phyloP scores from a whole-genome alignment of 139 green algal species.

The Asterochloris erici region DNA sequence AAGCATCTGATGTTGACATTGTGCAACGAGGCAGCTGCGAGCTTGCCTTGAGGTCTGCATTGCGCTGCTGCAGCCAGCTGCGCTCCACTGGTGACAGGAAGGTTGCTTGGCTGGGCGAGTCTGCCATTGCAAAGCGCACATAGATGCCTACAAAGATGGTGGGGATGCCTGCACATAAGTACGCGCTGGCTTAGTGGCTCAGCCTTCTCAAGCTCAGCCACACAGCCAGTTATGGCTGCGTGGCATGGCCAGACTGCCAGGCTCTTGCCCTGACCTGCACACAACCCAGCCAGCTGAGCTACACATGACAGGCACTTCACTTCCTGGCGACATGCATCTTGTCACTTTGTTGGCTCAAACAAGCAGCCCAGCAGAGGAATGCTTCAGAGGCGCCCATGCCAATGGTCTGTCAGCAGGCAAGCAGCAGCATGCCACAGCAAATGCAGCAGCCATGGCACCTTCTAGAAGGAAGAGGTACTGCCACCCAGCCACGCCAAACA shows the following conservation, averaged over 20 bases:
- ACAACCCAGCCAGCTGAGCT: too few relatives aligned
- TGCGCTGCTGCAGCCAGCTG: constrained; percentile 15
- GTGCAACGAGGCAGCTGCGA: too few relatives aligned
- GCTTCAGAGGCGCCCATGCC: background rate
- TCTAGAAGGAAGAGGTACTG: constrained; percentile 75
- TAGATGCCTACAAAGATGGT: constrained; percentile 34
- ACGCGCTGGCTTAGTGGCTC: too few relatives aligned
- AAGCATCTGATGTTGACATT: background rate
- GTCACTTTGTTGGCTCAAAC: too few relatives aligned
- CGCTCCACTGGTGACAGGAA: constrained; percentile 51
- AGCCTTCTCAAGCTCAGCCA: too few relatives aligned
- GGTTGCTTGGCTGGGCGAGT: constrained; percentile 27
- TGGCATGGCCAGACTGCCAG: too few relatives aligned
- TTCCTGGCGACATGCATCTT: too few relatives aligned
- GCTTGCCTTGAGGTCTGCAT: constrained; percentile 13
- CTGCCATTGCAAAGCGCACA: constrained; percentile 27
- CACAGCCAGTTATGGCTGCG: too few relatives aligned
- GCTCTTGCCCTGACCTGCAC: too few relatives aligned
- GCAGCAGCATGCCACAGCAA: too few relatives aligned
- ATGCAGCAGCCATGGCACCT: constrained; percentile 14
- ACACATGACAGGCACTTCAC: too few relatives aligned
- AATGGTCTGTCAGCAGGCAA: too few relatives aligned
- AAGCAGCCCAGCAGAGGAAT: background rate
- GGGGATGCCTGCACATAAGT: constrained; percentile 13
- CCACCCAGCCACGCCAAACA: constrained; percentile 61